Conservation (phyloP, 2,329 filamentous ascomycete species). For the Fusarium sp. region DNA sequence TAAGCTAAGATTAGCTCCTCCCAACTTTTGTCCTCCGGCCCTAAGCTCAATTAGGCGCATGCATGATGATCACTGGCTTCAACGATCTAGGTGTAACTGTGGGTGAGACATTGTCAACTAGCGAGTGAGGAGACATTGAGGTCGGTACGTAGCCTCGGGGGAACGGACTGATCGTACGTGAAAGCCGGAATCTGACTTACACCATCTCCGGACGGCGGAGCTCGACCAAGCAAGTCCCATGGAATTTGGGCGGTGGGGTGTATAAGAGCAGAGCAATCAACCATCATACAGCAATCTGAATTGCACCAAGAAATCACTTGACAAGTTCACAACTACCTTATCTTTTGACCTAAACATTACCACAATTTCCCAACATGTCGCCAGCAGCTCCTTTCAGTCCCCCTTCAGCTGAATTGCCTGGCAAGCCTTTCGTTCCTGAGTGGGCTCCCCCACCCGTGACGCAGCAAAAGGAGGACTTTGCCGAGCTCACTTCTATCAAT, state of each 20-base stretch:
- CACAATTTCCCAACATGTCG: slow-evolving; percentile 28
- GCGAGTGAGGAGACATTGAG: not conserved
- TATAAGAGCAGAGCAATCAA: slow-evolving; percentile 18
- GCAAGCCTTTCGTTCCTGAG: slow-evolving; percentile 55
- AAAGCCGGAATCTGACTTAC: not conserved
- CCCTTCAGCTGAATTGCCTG: slow-evolving; percentile 49
- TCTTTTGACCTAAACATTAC: not conserved
- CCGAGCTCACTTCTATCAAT: slow-evolving; percentile 55
- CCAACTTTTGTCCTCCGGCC: not conserved
- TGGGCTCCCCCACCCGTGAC: slow-evolving; percentile 59
- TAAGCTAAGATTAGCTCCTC: slow-evolving; percentile 21
- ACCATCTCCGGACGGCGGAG: slow-evolving; percentile 8
- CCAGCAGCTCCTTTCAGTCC: slow-evolving; percentile 55
- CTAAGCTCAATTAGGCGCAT: not conserved
- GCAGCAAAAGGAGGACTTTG: slow-evolving; percentile 56
- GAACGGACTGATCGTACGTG: not conserved
- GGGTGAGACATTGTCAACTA: not conserved
- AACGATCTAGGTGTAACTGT: not conserved
- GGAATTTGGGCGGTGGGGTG: not conserved
- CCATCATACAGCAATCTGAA: not conserved
- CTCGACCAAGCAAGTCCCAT: not conserved
- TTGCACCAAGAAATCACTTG: not conserved
- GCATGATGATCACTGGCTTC: not conserved
- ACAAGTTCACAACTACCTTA: not conserved
- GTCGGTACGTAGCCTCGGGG: not conserved